Evolutionary conservation across 1,139 yeast species (phyloP).

Genomic region (Pichia sp.): DNA sequence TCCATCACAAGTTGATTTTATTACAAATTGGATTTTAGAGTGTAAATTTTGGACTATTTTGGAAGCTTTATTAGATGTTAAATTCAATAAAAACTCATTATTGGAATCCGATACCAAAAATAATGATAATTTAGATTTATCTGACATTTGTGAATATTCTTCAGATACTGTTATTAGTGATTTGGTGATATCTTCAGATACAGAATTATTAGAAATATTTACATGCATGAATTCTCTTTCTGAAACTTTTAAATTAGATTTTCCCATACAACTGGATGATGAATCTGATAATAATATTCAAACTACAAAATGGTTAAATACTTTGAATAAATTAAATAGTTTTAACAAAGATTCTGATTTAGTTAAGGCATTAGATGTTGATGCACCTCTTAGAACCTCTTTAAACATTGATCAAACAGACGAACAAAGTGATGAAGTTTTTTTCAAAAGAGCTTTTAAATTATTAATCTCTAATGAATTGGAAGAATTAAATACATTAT

Average conservation of each 20-base stretch:
- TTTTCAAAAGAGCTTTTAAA: slow-evolving; percentile 56
- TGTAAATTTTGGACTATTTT: slow-evolving; percentile 75
- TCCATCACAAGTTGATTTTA: slow-evolving; percentile 13
- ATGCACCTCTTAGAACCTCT: slow-evolving; percentile 50
- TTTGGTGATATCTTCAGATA: slow-evolving; percentile 17
- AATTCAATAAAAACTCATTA: slow-evolving; percentile 14
- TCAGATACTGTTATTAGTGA: slow-evolving; percentile 23
- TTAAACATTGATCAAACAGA: slow-evolving; percentile 41
- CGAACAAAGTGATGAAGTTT: slow-evolving; percentile 35
- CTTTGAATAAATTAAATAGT: slow-evolving; percentile 21
- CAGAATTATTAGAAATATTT: slow-evolving; percentile 21
- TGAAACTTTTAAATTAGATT: slow-evolving; percentile 24
- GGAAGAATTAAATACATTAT: slow-evolving; percentile 56
- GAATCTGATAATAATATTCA: slow-evolving; percentile 19
- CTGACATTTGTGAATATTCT: slow-evolving; percentile 13
- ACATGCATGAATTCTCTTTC: slow-evolving; percentile 23
- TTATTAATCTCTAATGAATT: slow-evolving; percentile 53
- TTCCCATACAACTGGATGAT: slow-evolving; percentile 19
- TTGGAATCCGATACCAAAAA: no score
- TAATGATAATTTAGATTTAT: background rate
- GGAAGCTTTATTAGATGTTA: slow-evolving; percentile 32
- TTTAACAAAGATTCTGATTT: slow-evolving; percentile 17
- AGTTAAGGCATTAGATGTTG: slow-evolving; percentile 49
- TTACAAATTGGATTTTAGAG: slow-evolving; percentile 58
- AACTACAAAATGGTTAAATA: slow-evolving; percentile 43